Percentiles rank a stretch among this genome's conserved stretches.
Conservation (phyloP, 2,329 filamentous ascomycete species). For the Colletotrichum endophyticum region DNA sequence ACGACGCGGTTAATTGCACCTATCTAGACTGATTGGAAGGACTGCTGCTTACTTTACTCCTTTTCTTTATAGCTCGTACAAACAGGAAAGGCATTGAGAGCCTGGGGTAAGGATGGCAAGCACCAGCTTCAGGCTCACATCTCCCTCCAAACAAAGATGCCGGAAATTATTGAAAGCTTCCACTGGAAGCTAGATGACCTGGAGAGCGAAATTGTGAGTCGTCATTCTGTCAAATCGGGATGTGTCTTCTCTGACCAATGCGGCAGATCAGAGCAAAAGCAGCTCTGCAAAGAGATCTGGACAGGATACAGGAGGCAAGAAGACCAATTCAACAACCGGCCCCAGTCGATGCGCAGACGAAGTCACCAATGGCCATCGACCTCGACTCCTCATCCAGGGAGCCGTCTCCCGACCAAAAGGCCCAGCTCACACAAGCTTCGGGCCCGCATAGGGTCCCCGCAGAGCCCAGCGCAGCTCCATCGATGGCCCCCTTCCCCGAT, state of each 20-base stretch:
- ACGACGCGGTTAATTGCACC: slow-evolving; percentile 54
- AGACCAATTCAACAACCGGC: slow-evolving; percentile 20
- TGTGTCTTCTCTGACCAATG: background rate
- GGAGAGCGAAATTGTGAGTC: slow-evolving; percentile 61
- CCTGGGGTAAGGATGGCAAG: slow-evolving; percentile 48
- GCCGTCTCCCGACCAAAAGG: background rate
- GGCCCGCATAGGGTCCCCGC: slow-evolving; percentile 14
- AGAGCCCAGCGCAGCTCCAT: slow-evolving; percentile 31
- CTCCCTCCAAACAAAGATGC: slow-evolving; percentile 45
- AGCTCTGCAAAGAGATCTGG: slow-evolving; percentile 59
- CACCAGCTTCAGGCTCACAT: slow-evolving; percentile 34
- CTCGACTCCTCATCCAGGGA: slow-evolving; percentile 37
- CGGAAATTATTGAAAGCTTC: slow-evolving; percentile 52
- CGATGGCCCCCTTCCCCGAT: slow-evolving; percentile 60
- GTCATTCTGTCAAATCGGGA: background rate
- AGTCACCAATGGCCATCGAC: slow-evolving; percentile 40
- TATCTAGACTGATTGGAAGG: background rate
- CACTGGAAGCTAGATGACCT: slow-evolving; percentile 61
- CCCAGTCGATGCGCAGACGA: slow-evolving; percentile 39
- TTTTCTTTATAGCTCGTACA: slow-evolving; percentile 54
- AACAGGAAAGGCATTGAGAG: slow-evolving; percentile 61
- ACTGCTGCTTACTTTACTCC: no score
- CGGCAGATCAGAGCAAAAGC: slow-evolving; percentile 58
- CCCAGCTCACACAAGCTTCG: background rate
- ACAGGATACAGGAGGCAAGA: slow-evolving; percentile 35